Evolutionary conservation across 352 stramenopile genomes (phyloP), one percentile per base, ranked within the genome.

Genomic region (Albugo candida): DNA sequence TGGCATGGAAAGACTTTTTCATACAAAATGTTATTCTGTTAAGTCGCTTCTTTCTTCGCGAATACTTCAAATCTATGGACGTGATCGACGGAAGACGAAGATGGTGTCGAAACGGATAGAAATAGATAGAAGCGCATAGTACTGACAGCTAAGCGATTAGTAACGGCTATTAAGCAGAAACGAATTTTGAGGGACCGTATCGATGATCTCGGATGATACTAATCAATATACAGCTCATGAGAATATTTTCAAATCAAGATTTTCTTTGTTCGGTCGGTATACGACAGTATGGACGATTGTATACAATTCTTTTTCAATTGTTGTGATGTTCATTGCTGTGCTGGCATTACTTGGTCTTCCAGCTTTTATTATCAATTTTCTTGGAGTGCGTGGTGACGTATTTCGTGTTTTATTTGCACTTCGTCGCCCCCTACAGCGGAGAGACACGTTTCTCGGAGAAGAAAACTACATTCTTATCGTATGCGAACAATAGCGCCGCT

Each of bases 141-240:
- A n/a, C n/a, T n/a, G n/a, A n/a, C n/a, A n/a, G n/a, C n/a, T n/a
- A n/a, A n/a, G n/a, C n/a, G n/a, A n/a, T n/a, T n/a, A n/a, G n/a
- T n/a, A n/a, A n/a, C n/a, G n/a, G n/a, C n/a, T n/a, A n/a, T n/a
- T n/a, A n/a, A 52, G 17, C 45, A 53, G 6, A 45, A 40, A 44
- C 35, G 45, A 6, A 13, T 52, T n/a, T 53, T 47, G 34, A 38
- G 51, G 11, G 47, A 51, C 41, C 49, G 48, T 31, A 47, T 56
- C 13, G 40, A 40, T 12, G 51, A 53, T 11, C 27, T 56, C 43
- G 36, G 51, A 56, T 27, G 51, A 56, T 20, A 39, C 48, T 47
- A 56, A 56, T 34, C 71, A 83, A 57, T 44, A 56, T 44, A 56
- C 51, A 24, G 51, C 51, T 16, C 48, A 56, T 36, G 51, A 56